phyloP scores from a whole-genome alignment of 495 filamentous ascomycete species.

The Penicillium paradoxum region DNA sequence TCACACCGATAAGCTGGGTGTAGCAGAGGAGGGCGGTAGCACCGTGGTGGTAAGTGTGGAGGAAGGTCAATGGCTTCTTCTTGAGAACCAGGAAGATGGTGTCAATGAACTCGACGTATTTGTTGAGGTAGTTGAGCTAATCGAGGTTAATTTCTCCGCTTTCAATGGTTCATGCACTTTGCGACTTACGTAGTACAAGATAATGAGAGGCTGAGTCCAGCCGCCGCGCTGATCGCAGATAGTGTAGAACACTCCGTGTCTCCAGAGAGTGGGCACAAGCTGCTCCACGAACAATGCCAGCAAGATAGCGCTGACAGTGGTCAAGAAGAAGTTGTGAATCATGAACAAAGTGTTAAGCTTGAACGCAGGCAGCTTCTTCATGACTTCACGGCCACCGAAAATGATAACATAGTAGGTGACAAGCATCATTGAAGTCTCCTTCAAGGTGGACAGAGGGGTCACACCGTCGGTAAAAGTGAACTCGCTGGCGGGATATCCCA shows the following conservation, averaged over 20 bases:
- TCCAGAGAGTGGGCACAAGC: conserved; percentile 54
- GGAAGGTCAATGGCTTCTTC: conserved; percentile 74
- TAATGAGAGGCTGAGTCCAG: conserved; percentile 61
- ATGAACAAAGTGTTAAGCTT: conserved; percentile 63
- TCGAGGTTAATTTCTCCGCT: conserved; percentile 15
- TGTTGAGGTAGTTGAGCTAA: conserved; percentile 69
- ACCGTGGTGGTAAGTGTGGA: conserved; percentile 72
- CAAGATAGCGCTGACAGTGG: conserved; percentile 55
- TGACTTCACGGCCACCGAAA: conserved; percentile 62
- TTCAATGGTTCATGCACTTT: background rate
- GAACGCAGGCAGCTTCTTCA: conserved; percentile 54
- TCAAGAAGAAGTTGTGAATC: conserved; percentile 65
- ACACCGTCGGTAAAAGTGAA: conserved; percentile 55
- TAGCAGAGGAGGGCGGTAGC: conserved; percentile 68
- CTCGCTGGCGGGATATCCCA: conserved; percentile 59
- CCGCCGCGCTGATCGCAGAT: conserved; percentile 63
- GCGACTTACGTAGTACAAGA: conserved; percentile 61
- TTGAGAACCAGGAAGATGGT: conserved; percentile 69
- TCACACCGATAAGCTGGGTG: conserved; percentile 64
- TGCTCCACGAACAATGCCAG: conserved; percentile 63
- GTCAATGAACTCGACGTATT: conserved; percentile 65
- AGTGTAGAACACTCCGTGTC: conserved; percentile 57
- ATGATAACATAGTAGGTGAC: conserved; percentile 61
- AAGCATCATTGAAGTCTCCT: conserved; percentile 52
- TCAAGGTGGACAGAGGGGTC: conserved; percentile 58